Evolutionary conservation across 2,329 filamentous ascomycete genomes (phyloP).

Genomic region (Chrysoporthe puriensis): DNA sequence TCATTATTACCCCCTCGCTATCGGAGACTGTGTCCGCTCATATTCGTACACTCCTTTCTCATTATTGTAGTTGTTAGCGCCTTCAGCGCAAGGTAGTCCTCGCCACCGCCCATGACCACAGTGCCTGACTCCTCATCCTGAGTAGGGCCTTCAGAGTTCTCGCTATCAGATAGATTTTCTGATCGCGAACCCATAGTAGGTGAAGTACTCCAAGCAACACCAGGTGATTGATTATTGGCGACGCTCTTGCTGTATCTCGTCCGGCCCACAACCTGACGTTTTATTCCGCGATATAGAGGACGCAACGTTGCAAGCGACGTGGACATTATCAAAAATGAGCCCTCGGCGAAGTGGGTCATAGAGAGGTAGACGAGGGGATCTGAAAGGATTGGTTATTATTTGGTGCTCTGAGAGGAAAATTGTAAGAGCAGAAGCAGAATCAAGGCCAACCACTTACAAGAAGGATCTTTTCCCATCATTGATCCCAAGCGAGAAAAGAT

Average conservation of each 20-base stretch:
- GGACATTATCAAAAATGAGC: slow-evolving; percentile 25
- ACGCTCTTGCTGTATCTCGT: neutral
- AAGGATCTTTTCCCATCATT: slow-evolving; percentile 34
- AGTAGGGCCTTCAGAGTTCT: neutral
- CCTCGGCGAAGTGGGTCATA: slow-evolving; percentile 34
- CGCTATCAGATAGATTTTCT: neutral
- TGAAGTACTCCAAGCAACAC: neutral
- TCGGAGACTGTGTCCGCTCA: neutral
- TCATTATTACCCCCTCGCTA: neutral
- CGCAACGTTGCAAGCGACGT: slow-evolving; percentile 27
- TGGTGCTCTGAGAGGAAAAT: slow-evolving; percentile 5
- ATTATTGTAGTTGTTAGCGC: neutral
- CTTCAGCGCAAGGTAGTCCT: neutral
- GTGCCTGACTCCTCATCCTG: neutral
- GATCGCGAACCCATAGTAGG: neutral
- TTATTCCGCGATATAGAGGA: slow-evolving; percentile 23
- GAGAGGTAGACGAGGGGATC: slow-evolving; percentile 36
- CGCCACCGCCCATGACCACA: neutral
- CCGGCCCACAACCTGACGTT: slow-evolving; percentile 7
- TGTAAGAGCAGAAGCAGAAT: slow-evolving; percentile 30
- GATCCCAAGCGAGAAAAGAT: slow-evolving; percentile 34
- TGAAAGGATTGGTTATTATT: neutral
- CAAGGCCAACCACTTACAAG: slow-evolving; percentile 32
- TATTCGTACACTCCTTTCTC: neutral
- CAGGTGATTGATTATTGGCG: neutral